phyloP scores from a whole-genome alignment of 805 yeast genomes.

The Saturnispora diversa region DNA sequence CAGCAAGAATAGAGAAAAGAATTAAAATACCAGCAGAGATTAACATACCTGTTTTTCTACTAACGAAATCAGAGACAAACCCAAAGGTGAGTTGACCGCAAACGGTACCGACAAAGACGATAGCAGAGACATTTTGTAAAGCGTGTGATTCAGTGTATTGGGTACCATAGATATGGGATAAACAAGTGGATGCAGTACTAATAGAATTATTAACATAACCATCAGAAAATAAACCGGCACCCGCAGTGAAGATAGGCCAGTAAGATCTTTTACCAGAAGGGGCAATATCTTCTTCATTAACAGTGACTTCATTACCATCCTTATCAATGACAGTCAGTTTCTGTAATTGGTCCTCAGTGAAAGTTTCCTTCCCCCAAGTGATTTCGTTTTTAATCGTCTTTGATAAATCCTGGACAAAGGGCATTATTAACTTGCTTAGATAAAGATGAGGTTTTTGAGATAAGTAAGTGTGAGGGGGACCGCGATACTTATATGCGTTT shows the following conservation, averaged over 20 bases:
- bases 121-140: slow-evolving; percentile 70
- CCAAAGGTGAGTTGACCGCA: slow-evolving; percentile 82
- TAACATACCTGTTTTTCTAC: slow-evolving; percentile 80
- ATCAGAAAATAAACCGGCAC: slow-evolving; percentile 90
- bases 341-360: slow-evolving; percentile 17
- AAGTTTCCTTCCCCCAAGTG: slow-evolving; percentile 23
- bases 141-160: slow-evolving; percentile 60
- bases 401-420: slow-evolving; percentile 12
- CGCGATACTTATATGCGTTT: no score
- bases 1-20: slow-evolving; percentile 65
- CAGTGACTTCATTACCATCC: slow-evolving; percentile 17
- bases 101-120: slow-evolving; percentile 89
- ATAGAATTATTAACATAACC: slow-evolving; percentile 88
- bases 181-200: slow-evolving; percentile 66
- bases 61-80: slow-evolving; percentile 65
- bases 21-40: slow-evolving; percentile 68
- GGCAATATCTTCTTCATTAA: slow-evolving; percentile 23
- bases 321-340: slow-evolving; percentile 16
- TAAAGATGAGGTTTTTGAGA: background rate
- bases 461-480: background rate
- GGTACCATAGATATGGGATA: slow-evolving; percentile 55
- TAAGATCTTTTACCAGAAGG: slow-evolving; percentile 23
- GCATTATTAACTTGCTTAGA: slow-evolving; percentile 9
- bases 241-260: slow-evolving; percentile 74
- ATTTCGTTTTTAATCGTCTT: slow-evolving; percentile 20